These are phyloP conservation scores for Auriscalpium vulgare DNA, from an alignment of 768 basidiomycete species.

Conservation along the genomic window DNA sequence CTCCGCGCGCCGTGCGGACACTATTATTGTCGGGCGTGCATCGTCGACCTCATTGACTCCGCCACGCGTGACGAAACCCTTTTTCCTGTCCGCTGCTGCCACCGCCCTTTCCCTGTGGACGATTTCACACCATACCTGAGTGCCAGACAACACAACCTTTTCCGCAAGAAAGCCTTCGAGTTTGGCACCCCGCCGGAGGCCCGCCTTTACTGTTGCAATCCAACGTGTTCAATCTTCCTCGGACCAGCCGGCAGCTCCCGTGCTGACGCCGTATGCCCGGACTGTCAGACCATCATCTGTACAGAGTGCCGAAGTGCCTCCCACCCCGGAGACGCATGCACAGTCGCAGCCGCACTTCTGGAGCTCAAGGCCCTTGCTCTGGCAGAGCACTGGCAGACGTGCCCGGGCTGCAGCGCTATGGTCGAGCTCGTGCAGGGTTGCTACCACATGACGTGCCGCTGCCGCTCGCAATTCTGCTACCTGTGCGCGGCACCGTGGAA, in stretches of 20 bases:
- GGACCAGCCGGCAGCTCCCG: not conserved
- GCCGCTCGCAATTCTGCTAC: slow-evolving; percentile 23
- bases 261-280: not conserved
- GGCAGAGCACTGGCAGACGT: not conserved
- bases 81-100: slow-evolving; percentile 45
- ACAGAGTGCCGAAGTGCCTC: not conserved
- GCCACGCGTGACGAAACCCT: slow-evolving; percentile 43
- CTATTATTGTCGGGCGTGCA: slow-evolving; percentile 38
- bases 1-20: slow-evolving; percentile 39
- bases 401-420: not conserved
- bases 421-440: slow-evolving; percentile 13
- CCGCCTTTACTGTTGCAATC: not conserved
- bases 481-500: slow-evolving; percentile 21
- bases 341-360: not conserved
- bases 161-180: not conserved
- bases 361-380: not conserved
- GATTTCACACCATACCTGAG: slow-evolving; percentile 25
- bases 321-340: not conserved
- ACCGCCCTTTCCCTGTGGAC: slow-evolving; percentile 25
- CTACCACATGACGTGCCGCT: slow-evolving; percentile 20
- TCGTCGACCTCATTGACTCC: slow-evolving; percentile 31
- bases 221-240: not conserved
- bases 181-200: not conserved
- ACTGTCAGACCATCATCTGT: not conserved
- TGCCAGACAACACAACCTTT: not conserved